These are phyloP conservation scores for Xylariaceae sp. DNA, from an alignment of 2,329 filamentous ascomycete genomes.

Conservation along the genomic window DNA sequence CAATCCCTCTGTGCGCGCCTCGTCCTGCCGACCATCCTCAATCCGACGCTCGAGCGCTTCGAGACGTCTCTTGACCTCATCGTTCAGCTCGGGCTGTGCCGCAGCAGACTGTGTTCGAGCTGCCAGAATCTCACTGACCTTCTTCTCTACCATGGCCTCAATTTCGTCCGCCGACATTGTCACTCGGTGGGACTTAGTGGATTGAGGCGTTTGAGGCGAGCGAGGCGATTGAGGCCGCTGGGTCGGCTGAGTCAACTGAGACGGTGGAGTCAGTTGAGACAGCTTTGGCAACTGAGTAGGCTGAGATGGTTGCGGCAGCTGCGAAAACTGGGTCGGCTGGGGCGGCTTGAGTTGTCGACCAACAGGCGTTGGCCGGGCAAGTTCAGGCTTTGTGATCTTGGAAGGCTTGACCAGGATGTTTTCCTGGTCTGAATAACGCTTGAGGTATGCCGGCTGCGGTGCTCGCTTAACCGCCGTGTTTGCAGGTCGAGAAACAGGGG, in stretches of 20 bases:
- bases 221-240: background rate
- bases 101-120: constrained; percentile 58
- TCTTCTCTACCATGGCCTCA: constrained; percentile 86
- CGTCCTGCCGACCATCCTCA: constrained; percentile 62
- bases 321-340: constrained; percentile 18
- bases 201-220: background rate
- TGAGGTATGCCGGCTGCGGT: constrained; percentile 29
- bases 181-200: constrained; percentile 8
- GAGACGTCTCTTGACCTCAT: constrained; percentile 73
- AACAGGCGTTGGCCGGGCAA: constrained; percentile 19
- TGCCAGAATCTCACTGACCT: constrained; percentile 83
- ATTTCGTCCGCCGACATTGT: constrained; percentile 66
- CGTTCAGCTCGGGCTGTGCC: constrained; percentile 53
- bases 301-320: constrained; percentile 18
- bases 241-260: background rate
- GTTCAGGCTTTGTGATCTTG: constrained; percentile 27
- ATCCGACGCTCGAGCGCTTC: constrained; percentile 85
- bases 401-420: constrained; percentile 24
- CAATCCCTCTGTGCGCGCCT: constrained; percentile 73
- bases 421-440: constrained; percentile 42
- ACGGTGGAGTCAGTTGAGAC: background rate
- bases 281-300: background rate
- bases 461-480: constrained; percentile 27
- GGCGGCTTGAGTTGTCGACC: constrained; percentile 18
- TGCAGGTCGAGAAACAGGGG: constrained; percentile 23